Evolutionary conservation across 805 yeast species (phyloP).

Genomic region (Geotrichum ghanense): DNA sequence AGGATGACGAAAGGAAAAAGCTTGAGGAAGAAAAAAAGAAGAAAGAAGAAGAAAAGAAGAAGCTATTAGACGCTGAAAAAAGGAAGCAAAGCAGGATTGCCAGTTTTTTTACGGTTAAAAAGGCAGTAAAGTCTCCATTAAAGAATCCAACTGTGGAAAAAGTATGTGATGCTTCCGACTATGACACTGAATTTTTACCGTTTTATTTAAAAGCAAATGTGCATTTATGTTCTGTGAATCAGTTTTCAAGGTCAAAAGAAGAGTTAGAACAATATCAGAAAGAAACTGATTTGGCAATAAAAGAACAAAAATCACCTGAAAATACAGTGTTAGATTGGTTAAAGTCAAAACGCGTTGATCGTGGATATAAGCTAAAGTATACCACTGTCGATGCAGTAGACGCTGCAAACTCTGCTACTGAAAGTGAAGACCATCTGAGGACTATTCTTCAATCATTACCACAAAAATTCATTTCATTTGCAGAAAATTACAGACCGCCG

Average conservation of each 20-base stretch:
- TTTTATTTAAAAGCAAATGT: constrained; percentile 22
- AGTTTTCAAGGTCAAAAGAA: constrained; percentile 5
- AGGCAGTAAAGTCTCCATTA: constrained; percentile 6
- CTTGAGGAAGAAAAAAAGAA: constrained; percentile 12
- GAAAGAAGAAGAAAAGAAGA: constrained; percentile 10
- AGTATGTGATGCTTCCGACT: constrained; percentile 15
- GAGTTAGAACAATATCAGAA: constrained; percentile 7
- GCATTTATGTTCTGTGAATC: constrained; percentile 11
- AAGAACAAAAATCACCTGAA: background rate
- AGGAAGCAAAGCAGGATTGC: constrained; percentile 16
- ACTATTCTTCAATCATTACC: constrained; percentile 18
- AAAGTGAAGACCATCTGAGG: constrained; percentile 12
- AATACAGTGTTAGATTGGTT: constrained; percentile 5
- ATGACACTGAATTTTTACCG: constrained; percentile 21
- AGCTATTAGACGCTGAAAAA: constrained; percentile 7
- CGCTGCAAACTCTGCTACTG: constrained; percentile 8
- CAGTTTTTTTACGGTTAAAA: constrained; percentile 13
- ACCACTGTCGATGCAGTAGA: constrained; percentile 16
- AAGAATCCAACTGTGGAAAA: constrained; percentile 5
- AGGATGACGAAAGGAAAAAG: constrained; percentile 12
- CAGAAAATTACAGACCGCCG: constrained; percentile 43
- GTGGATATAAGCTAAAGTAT: constrained; percentile 15
- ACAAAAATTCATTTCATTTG: constrained; percentile 26
- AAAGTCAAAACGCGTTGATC: constrained; percentile 1
- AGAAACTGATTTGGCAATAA: constrained; percentile 7